A percentile compares a stretch with the other conserved stretches of the same genome.
phyloP scores from a whole-genome alignment of 306 rosid genomes.

The Begonia fuchsioides region DNA sequence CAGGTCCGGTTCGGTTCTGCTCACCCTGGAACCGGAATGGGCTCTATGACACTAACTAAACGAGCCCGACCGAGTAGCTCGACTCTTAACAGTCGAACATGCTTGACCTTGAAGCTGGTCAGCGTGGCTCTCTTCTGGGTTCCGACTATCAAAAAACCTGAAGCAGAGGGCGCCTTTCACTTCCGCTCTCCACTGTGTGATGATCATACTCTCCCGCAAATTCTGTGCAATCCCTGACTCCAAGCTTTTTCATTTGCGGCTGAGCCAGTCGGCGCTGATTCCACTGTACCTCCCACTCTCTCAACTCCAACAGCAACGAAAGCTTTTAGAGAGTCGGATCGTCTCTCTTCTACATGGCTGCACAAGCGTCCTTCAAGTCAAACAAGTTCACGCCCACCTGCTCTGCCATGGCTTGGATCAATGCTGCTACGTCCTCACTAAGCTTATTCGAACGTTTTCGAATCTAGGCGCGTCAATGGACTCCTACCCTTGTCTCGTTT shows the following conservation, averaged over 20 bases:
- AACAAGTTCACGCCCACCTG: slow-evolving; percentile 50
- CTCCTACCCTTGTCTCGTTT: slow-evolving; percentile 42
- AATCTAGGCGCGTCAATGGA: slow-evolving; percentile 25
- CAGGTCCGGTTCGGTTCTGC: too few relatives aligned
- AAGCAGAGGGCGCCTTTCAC: too few relatives aligned
- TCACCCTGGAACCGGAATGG: too few relatives aligned
- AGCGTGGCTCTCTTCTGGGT: too few relatives aligned
- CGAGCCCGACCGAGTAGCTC: too few relatives aligned
- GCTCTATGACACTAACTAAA: too few relatives aligned
- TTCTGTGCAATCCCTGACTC: slow-evolving; percentile 11
- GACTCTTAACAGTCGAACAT: too few relatives aligned
- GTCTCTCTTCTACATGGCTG: slow-evolving; percentile 27
- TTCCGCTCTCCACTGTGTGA: slow-evolving; percentile 1
- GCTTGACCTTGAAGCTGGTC: too few relatives aligned
- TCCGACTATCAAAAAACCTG: too few relatives aligned
- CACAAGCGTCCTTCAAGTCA: slow-evolving; percentile 22
- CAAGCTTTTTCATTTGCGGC: slow-evolving; percentile 3
- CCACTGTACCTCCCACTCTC: slow-evolving; percentile 8
- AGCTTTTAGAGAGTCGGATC: slow-evolving; percentile 26
- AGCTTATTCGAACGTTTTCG: slow-evolving; percentile 49
- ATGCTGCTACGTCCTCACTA: slow-evolving; percentile 48
- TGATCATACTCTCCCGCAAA: slow-evolving; percentile 16
- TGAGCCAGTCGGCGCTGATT: slow-evolving; percentile 3
- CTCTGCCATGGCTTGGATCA: slow-evolving; percentile 33
- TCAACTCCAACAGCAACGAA: slow-evolving; percentile 15